Conservation (phyloP, 2,329 filamentous ascomycete species). For the Calonectria naviculata region DNA sequence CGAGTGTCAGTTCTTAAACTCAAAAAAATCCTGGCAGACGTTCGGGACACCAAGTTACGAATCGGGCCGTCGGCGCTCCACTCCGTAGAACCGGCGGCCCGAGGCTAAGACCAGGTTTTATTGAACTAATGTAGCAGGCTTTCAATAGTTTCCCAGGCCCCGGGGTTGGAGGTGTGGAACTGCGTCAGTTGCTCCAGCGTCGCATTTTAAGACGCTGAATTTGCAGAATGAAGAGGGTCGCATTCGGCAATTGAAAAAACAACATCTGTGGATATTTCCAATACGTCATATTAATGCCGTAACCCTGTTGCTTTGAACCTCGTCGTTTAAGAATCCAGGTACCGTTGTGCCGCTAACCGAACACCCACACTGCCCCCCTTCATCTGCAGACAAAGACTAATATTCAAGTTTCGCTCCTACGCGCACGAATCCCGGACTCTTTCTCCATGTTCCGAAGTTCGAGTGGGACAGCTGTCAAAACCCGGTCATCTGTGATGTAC, state of each 20-base stretch:
- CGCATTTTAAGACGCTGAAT: not conserved
- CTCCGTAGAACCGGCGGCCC: not conserved
- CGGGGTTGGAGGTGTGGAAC: not conserved
- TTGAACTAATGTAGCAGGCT: too few species aligned
- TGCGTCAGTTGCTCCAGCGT: not conserved
- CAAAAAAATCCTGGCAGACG: not conserved
- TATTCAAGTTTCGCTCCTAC: too few species aligned
- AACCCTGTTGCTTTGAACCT: not conserved
- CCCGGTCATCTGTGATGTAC: not conserved
- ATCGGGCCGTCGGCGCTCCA: not conserved
- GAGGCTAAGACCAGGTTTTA: not conserved
- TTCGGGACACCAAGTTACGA: not conserved
- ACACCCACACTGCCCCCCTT: not conserved
- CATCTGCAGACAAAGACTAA: not conserved
- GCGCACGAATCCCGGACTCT: not conserved
- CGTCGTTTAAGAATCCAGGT: too few species aligned
- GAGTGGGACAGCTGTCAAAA: not conserved
- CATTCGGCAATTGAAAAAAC: not conserved
- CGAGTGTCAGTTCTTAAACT: not conserved
- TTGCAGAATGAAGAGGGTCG: not conserved
- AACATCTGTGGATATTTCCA: not conserved
- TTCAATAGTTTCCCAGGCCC: not conserved
- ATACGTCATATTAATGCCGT: not conserved
- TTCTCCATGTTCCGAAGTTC: not conserved
- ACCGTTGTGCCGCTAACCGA: not conserved